Evolutionary conservation across 2,329 filamentous ascomycete species (phyloP).

Genomic region (Aspergillus ustus): DNA sequence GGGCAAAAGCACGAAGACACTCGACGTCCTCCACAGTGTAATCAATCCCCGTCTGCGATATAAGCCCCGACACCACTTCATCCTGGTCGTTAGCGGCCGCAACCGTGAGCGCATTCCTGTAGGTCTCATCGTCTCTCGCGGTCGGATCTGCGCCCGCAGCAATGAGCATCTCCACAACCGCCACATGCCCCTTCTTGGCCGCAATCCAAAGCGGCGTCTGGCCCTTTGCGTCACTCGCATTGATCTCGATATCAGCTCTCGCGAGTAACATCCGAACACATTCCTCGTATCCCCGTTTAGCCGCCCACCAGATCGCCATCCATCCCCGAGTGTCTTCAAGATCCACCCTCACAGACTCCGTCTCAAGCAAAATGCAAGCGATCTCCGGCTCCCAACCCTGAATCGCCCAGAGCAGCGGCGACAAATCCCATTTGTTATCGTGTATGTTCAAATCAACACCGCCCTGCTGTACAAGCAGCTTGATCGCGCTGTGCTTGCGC

Average conservation of each 20-base stretch:
- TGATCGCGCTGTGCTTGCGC: neutral
- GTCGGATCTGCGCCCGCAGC: neutral
- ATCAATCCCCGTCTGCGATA: neutral
- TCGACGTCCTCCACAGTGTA: neutral
- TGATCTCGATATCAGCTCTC: neutral
- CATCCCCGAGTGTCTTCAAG: neutral
- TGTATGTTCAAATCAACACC: neutral
- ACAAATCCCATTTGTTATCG: neutral
- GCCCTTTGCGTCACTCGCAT: neutral
- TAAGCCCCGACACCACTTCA: neutral
- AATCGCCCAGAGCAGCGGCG: neutral
- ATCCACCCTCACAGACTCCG: neutral
- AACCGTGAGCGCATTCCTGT: neutral
- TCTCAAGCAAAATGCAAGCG: neutral
- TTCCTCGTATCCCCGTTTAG: neutral
- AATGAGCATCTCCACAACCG: neutral
- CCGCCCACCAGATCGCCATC: neutral
- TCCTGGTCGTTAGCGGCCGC: neutral
- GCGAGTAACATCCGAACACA: neutral
- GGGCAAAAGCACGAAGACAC: neutral
- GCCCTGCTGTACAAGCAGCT: neutral
- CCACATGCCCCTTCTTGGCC: neutral
- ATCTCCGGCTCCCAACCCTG: neutral
- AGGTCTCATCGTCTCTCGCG: neutral
- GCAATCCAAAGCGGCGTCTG: neutral